A percentile compares a stretch with the other conserved stretches of the same genome.
Conservation (phyloP, 768 basidiomycete species). For the Lentinula boryana region DNA sequence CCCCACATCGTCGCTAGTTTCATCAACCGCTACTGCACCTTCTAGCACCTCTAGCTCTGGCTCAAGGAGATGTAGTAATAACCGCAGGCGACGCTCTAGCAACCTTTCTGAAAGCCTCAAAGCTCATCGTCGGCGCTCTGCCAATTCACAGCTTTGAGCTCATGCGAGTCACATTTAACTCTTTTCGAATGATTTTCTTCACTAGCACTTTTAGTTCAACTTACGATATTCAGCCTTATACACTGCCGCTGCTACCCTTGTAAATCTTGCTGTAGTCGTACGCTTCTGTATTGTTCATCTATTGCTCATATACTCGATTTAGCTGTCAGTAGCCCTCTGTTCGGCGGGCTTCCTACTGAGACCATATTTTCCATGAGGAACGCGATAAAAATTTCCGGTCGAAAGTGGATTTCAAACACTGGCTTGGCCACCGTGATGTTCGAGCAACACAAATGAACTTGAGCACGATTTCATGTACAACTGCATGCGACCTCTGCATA, state of each 20-base stretch:
- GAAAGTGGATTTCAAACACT: too few relatives aligned
- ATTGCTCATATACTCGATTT: background rate
- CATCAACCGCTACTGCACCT: background rate
- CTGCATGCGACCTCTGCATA: too few relatives aligned
- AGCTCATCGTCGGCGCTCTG: slow-evolving; percentile 1
- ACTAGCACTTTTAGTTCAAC: background rate
- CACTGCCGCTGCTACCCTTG: background rate
- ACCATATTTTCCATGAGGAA: background rate
- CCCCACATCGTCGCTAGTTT: background rate
- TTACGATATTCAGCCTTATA: background rate
- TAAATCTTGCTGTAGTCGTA: background rate
- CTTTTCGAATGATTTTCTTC: too few relatives aligned
- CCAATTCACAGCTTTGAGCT: background rate
- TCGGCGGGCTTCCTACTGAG: too few relatives aligned
- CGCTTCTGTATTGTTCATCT: background rate
- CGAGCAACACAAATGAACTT: too few relatives aligned
- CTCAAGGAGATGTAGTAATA: background rate
- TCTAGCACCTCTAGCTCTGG: background rate
- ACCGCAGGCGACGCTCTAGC: background rate
- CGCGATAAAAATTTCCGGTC: too few relatives aligned
- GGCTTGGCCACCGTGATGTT: too few relatives aligned
- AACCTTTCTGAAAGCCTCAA: background rate
- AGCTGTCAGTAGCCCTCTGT: too few relatives aligned
- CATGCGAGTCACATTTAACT: too few relatives aligned
- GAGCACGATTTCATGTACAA: too few relatives aligned